Evolutionary conservation across 2,329 filamentous ascomycete species (phyloP).

Genomic region (Colletotrichum gigasporum): DNA sequence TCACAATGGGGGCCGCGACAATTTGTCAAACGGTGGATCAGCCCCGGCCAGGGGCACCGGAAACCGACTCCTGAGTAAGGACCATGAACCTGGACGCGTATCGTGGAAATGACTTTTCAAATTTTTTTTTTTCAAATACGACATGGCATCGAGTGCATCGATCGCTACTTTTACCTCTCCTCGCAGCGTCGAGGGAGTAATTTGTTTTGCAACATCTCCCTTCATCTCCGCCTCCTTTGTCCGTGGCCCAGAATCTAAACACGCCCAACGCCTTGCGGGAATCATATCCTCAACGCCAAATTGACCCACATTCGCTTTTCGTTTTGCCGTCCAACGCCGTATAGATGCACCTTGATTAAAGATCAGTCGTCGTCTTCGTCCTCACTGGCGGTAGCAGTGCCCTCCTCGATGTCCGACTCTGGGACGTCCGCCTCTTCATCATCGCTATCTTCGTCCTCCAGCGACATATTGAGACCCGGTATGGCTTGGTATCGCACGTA

Average conservation of each 20-base stretch:
- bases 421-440: slow-evolving; percentile 56
- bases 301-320: slow-evolving; percentile 25
- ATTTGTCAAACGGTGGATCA: no score
- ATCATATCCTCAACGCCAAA: slow-evolving; percentile 26
- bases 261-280: slow-evolving; percentile 30
- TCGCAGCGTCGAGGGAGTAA: neutral
- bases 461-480: slow-evolving; percentile 71
- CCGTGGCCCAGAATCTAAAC: neutral
- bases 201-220: slow-evolving; percentile 6
- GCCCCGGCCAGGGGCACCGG: no score
- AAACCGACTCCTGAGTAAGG: no score
- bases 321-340: slow-evolving; percentile 35
- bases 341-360: slow-evolving; percentile 29
- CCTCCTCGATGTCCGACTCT: slow-evolving; percentile 57
- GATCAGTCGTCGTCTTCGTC: slow-evolving; percentile 49
- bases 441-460: slow-evolving; percentile 63
- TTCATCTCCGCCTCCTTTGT: neutral
- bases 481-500: slow-evolving; percentile 85
- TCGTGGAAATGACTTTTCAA: neutral
- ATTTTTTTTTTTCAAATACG: slow-evolving; percentile 5
- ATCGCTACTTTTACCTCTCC: neutral
- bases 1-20: neutral
- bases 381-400: slow-evolving; percentile 60
- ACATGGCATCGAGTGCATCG: neutral
- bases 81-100: no score